phyloP scores from a whole-genome alignment of 257 asterid genomes.

The Lantana camara region DNA sequence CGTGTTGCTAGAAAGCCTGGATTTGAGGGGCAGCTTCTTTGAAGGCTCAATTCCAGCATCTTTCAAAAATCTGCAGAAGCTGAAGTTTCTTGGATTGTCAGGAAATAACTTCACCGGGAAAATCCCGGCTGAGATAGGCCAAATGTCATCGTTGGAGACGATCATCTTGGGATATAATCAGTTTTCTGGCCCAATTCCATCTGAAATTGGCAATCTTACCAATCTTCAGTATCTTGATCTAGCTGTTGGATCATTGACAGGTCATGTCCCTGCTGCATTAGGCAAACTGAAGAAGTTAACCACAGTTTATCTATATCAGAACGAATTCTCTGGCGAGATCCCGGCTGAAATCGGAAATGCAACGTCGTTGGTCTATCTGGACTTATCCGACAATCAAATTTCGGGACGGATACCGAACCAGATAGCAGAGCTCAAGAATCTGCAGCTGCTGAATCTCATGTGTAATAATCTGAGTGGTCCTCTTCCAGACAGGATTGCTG shows the following conservation, averaged over 20 bases:
- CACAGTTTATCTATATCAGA: conserved; percentile 63
- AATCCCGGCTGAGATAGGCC: conserved; percentile 63
- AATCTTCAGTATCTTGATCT: conserved; percentile 67
- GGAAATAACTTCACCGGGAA: conserved; percentile 75
- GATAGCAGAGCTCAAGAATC: conserved; percentile 51
- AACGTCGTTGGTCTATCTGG: conserved; percentile 52
- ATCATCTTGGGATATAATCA: conserved; percentile 65
- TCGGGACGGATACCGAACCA: conserved; percentile 65
- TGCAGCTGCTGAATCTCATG: conserved; percentile 78
- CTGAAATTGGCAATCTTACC: conserved; percentile 61
- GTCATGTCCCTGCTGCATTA: conserved; percentile 59
- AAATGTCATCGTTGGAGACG: conserved; percentile 53
- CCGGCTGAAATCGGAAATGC: conserved; percentile 66
- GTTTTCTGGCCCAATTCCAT: conserved; percentile 69
- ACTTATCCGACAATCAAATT: conserved; percentile 61
- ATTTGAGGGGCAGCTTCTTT: conserved; percentile 70
- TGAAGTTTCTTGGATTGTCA: conserved; percentile 71
- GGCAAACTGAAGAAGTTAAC: conserved; percentile 56
- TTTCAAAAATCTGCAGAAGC: conserved; percentile 50
- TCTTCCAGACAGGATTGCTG: conserved; percentile 53
- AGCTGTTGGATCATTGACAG: conserved; percentile 66
- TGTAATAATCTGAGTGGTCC: conserved; percentile 57
- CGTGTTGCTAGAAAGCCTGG: conserved; percentile 51
- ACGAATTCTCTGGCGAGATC: conserved; percentile 56
- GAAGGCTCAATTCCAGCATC: conserved; percentile 70